Percentiles rank a stretch among this genome's conserved stretches.
Conservation (phyloP, 2,329 filamentous ascomycete genomes). For the Mycocentrospora acerina region DNA sequence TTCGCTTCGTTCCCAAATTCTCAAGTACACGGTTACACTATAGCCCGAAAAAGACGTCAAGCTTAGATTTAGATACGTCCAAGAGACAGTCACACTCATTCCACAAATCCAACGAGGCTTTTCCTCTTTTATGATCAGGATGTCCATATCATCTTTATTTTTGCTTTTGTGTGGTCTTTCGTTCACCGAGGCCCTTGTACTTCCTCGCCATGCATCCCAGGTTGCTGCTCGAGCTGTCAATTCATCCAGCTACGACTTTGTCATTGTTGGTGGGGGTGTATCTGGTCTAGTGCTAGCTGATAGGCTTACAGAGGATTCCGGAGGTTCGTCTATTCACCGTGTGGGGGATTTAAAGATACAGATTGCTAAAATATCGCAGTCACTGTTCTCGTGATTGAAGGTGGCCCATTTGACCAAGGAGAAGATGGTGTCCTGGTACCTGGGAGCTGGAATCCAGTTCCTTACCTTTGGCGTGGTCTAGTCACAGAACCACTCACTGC, state of each 20-base stretch:
- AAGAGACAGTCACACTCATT: too few species aligned
- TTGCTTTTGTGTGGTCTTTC: too few species aligned
- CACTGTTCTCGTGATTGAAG: constrained; percentile 32
- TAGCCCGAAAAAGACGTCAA: too few species aligned
- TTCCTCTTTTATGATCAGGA: too few species aligned
- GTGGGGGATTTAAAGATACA: neutral
- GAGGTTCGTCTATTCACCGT: constrained; percentile 4
- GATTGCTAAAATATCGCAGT: constrained; percentile 6
- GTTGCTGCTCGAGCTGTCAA: too few species aligned
- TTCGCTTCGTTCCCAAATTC: too few species aligned
- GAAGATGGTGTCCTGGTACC: constrained; percentile 26
- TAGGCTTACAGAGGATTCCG: constrained; percentile 24
- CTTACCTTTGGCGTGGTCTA: constrained; percentile 25
- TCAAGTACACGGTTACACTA: too few species aligned
- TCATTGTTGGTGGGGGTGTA: constrained; percentile 29
- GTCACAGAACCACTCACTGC: constrained; percentile 19
- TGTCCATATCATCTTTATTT: too few species aligned
- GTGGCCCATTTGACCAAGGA: constrained; percentile 24
- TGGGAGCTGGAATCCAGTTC: constrained; percentile 19
- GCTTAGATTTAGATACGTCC: too few species aligned
- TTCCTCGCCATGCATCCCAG: too few species aligned
- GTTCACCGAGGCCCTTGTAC: too few species aligned
- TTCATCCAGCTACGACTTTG: constrained; percentile 20
- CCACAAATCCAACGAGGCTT: too few species aligned
- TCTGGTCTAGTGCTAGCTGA: constrained; percentile 29